Conservation (phyloP, 495 filamentous ascomycete species). For the Chlorociboria aeruginascens region DNA sequence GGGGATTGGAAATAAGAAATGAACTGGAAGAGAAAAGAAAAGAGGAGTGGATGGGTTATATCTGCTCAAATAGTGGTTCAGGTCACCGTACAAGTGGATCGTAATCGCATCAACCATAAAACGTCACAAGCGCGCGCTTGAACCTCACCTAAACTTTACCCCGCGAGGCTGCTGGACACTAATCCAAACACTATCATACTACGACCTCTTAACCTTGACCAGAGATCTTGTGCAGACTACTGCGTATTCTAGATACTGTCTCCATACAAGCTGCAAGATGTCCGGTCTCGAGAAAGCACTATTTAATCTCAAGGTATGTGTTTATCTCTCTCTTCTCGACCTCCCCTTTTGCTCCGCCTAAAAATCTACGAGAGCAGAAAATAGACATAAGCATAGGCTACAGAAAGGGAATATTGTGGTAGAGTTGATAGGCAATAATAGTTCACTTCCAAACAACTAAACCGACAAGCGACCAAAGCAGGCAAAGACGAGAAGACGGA, state of each 20-base stretch:
- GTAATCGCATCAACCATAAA: neutral
- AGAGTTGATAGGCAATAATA: conserved; percentile 19
- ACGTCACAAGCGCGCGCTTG: neutral
- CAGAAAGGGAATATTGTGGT: neutral
- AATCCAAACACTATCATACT: neutral
- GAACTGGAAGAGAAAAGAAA: neutral
- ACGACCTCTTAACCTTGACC: neutral
- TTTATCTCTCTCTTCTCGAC: neutral
- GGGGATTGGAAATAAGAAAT: neutral
- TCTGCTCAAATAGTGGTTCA: neutral
- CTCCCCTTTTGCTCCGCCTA: neutral
- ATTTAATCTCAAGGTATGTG: conserved; percentile 47
- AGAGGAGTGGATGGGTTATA: neutral
- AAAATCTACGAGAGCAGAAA: no score
- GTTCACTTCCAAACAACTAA: conserved; percentile 79
- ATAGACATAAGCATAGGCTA: no score
- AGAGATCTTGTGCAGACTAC: neutral
- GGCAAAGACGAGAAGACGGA: conserved; percentile 71
- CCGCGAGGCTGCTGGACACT: conserved; percentile 1
- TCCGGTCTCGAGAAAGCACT: conserved; percentile 53
- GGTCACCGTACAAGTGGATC: neutral
- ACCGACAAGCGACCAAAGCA: conserved; percentile 68
- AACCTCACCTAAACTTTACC: no score
- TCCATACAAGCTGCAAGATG: conserved; percentile 25
- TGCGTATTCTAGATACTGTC: neutral